phyloP scores from a whole-genome alignment of 179 eudicot species.

The Nepenthes alata region DNA sequence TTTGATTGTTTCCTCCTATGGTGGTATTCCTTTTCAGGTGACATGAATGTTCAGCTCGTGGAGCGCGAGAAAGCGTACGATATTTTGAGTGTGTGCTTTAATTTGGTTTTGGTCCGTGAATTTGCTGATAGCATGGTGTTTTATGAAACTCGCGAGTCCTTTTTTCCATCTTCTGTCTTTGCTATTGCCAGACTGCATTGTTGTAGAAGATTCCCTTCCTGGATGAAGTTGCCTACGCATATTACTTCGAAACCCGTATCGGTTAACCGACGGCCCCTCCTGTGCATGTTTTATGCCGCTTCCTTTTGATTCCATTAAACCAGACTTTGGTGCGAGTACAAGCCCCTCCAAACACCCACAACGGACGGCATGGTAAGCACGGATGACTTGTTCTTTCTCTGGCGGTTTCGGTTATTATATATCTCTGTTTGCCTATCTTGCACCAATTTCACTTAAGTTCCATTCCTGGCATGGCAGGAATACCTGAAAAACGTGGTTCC shows the following conservation, averaged over 20 bases:
- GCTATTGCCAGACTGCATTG: conserved; percentile 53
- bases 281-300: neutral
- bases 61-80: conserved; percentile 92
- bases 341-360: neutral
- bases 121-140: neutral
- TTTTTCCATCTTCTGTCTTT: neutral
- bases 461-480: conserved; percentile 34
- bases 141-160: neutral
- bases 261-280: too few relatives aligned
- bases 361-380: conserved; percentile 4
- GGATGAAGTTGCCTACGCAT: conserved; percentile 56
- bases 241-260: conserved; percentile 2
- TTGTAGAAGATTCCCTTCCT: conserved; percentile 67
- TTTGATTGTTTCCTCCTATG: conserved; percentile 5
- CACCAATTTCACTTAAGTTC: neutral
- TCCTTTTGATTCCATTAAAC: neutral
- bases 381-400: neutral
- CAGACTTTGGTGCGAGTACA: neutral
- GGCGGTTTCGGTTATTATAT: too few relatives aligned
- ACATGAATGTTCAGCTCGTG: conserved; percentile 71
- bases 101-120: neutral
- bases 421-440: neutral
- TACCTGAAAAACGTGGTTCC: conserved; percentile 70
- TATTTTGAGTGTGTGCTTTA: conserved; percentile 33
- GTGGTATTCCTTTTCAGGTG: conserved; percentile 35